Conservation (phyloP, 1,139 yeast genomes). For the Pichia sp. region DNA sequence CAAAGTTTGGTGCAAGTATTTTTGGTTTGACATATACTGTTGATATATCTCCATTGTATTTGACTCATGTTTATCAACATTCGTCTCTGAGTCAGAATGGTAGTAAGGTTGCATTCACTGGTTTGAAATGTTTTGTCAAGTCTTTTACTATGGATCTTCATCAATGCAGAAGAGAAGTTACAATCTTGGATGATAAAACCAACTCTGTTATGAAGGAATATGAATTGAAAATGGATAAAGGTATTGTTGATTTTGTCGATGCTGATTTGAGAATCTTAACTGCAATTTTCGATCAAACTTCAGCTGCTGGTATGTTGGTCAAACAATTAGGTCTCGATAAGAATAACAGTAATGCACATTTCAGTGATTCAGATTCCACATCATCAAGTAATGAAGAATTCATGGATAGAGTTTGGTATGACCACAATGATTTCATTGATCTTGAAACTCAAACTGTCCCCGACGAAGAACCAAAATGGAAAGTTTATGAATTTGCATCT, state of each 20-base stretch:
- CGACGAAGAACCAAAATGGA: constrained; percentile 54
- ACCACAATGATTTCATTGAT: constrained; percentile 78
- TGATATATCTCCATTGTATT: constrained; percentile 66
- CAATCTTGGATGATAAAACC: constrained; percentile 49
- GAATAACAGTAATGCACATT: constrained; percentile 12
- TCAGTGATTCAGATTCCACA: constrained; percentile 19
- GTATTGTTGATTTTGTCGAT: constrained; percentile 67
- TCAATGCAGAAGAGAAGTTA: constrained; percentile 71
- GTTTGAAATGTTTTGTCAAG: constrained; percentile 71
- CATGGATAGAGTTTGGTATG: constrained; percentile 55
- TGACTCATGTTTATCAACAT: constrained; percentile 71
- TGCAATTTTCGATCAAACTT: constrained; percentile 63
- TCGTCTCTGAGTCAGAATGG: constrained; percentile 45
- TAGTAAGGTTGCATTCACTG: constrained; percentile 61
- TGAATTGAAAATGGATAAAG: constrained; percentile 70
- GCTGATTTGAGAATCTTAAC: constrained; percentile 73
- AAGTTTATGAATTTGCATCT: constrained; percentile 61
- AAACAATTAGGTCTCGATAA: constrained; percentile 38
- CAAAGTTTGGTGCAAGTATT: constrained; percentile 75
- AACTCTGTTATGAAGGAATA: constrained; percentile 54
- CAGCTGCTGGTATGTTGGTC: constrained; percentile 48
- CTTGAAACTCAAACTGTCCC: constrained; percentile 52
- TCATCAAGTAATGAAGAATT: constrained; percentile 20
- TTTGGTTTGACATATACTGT: constrained; percentile 81
- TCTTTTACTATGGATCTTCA: constrained; percentile 77